Percentiles rank a stretch among this genome's conserved stretches.
phyloP scores from a whole-genome alignment of 495 filamentous ascomycete genomes.

The Lindgomyces ingoldianus region DNA sequence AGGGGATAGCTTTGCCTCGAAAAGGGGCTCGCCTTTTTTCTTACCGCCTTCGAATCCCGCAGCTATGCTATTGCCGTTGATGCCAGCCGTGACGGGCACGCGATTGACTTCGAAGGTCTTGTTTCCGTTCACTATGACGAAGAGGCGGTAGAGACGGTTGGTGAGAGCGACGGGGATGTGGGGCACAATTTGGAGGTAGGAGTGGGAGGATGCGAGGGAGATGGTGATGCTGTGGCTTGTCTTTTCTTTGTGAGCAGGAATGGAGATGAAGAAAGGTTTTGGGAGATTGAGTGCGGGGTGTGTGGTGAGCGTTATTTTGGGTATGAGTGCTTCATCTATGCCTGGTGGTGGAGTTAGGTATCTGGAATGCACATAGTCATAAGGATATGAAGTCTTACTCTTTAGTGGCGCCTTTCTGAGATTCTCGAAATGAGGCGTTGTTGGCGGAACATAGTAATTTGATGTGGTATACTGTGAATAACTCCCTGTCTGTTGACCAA shows the following conservation, averaged over 20 bases:
- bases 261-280: slow-evolving; percentile 54
- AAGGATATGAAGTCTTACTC: slow-evolving; percentile 22
- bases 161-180: slow-evolving; percentile 58
- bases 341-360: slow-evolving; percentile 29
- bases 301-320: slow-evolving; percentile 56
- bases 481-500: slow-evolving; percentile 18
- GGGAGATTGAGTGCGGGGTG: slow-evolving; percentile 59
- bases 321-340: slow-evolving; percentile 41
- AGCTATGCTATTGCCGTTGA: slow-evolving; percentile 15
- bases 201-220: slow-evolving; percentile 62
- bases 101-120: slow-evolving; percentile 36
- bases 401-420: slow-evolving; percentile 28
- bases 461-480: slow-evolving; percentile 25
- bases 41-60: slow-evolving; percentile 19
- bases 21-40: slow-evolving; percentile 42
- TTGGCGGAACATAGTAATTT: slow-evolving; percentile 29
- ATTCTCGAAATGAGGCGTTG: slow-evolving; percentile 17
- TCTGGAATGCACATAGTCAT: no score
- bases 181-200: slow-evolving; percentile 65
- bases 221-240: slow-evolving; percentile 69
- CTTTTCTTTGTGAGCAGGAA: slow-evolving; percentile 61
- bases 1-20: slow-evolving; percentile 41
- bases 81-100: slow-evolving; percentile 28
- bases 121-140: slow-evolving; percentile 56
- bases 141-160: slow-evolving; percentile 62